Evolutionary conservation across 2,329 filamentous ascomycete species (phyloP).

Genomic region (Ceratocystis eucalypticola): DNA sequence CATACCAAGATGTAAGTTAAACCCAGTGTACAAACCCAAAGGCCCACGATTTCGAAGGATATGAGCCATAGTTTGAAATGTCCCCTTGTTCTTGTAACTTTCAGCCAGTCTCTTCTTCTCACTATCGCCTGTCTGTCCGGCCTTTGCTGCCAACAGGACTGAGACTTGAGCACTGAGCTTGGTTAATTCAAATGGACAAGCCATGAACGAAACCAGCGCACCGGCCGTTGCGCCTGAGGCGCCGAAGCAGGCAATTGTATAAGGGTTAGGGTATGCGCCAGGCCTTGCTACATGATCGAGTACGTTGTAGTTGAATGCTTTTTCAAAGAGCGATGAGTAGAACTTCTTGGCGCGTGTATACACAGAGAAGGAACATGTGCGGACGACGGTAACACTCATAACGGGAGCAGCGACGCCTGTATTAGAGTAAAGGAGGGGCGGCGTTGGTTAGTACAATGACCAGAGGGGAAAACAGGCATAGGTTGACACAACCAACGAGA

Average conservation of each 20-base stretch:
- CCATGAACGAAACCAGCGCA: conserved; percentile 64
- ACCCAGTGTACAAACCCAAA: conserved; percentile 65
- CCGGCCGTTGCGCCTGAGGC: conserved; percentile 67
- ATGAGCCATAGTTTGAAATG: conserved; percentile 60
- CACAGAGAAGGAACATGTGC: conserved; percentile 65
- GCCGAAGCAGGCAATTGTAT: conserved; percentile 63
- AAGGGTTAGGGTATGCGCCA: conserved; percentile 57
- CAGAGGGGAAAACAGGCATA: too few species aligned
- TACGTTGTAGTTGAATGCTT: conserved; percentile 54
- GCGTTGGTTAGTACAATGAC: conserved; percentile 5
- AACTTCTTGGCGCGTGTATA: conserved; percentile 66
- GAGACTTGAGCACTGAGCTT: conserved; percentile 80
- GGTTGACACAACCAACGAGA: not conserved
- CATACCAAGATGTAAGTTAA: conserved; percentile 64
- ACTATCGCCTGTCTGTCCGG: conserved; percentile 25
- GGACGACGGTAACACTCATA: conserved; percentile 61
- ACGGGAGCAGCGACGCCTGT: conserved; percentile 66
- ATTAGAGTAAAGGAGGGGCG: not conserved
- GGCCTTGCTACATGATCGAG: conserved; percentile 56
- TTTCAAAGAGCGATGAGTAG: conserved; percentile 56
- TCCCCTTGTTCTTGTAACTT: conserved; percentile 67
- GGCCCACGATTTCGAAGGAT: conserved; percentile 63
- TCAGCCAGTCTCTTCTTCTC: conserved; percentile 46
- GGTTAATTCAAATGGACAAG: conserved; percentile 81
- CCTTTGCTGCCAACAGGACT: conserved; percentile 50